Conservation (phyloP, 2,329 filamentous ascomycete genomes). For the Juglanconis juglandina region DNA sequence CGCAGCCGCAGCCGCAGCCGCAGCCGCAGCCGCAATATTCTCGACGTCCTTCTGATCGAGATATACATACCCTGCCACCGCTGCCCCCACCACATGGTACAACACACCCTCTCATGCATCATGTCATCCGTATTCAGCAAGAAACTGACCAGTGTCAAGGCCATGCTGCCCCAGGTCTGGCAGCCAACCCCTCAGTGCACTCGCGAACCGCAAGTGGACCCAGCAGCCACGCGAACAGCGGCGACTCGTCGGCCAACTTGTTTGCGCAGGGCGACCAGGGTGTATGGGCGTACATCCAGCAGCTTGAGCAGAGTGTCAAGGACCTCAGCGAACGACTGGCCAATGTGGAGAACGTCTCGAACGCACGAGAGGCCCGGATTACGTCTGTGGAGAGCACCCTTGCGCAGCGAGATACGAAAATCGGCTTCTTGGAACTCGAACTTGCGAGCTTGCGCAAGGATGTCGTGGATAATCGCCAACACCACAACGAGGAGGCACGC, state of each 20-base stretch:
- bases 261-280: slow-evolving; percentile 60
- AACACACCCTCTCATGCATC: slow-evolving; percentile 39
- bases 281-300: slow-evolving; percentile 70
- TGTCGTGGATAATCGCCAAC: neutral
- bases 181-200: slow-evolving; percentile 21
- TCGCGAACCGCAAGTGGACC: slow-evolving; percentile 44
- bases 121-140: slow-evolving; percentile 31
- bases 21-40: slow-evolving; percentile 55
- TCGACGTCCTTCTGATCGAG: slow-evolving; percentile 53
- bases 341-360: slow-evolving; percentile 4
- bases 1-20: slow-evolving; percentile 37
- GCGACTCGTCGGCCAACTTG: slow-evolving; percentile 63
- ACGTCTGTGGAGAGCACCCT: slow-evolving; percentile 3
- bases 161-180: slow-evolving; percentile 3
- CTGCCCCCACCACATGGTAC: slow-evolving; percentile 37
- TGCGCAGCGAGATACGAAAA: slow-evolving; percentile 5
- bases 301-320: slow-evolving; percentile 60
- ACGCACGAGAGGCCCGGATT: slow-evolving; percentile 5
- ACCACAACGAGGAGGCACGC: neutral
- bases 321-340: slow-evolving; percentile 41
- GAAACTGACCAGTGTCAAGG: slow-evolving; percentile 6
- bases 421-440: slow-evolving; percentile 6
- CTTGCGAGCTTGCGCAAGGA: slow-evolving; percentile 1
- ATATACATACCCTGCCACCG: slow-evolving; percentile 47
- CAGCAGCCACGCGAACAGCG: slow-evolving; percentile 37